Conservation (phyloP, 805 yeast genomes). For the Kuraishia piskuri region DNA sequence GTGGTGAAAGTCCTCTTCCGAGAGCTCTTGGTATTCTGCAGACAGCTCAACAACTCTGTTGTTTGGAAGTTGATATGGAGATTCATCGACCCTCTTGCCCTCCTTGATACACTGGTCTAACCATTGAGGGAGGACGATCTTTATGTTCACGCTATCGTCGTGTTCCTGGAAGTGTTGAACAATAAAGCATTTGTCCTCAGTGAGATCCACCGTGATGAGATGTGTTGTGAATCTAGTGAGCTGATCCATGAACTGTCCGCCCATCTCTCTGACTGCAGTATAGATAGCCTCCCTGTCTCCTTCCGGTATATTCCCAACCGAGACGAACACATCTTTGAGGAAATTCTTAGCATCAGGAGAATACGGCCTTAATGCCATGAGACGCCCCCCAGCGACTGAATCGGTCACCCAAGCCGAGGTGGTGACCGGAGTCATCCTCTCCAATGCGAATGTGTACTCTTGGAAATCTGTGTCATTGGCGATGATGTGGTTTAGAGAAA, state of each 20-base stretch:
- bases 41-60: not conserved
- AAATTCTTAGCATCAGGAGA: slow-evolving; percentile 67
- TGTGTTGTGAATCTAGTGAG: slow-evolving; percentile 74
- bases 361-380: slow-evolving; percentile 46
- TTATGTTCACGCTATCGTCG: slow-evolving; percentile 32
- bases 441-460: slow-evolving; percentile 36
- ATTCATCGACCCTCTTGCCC: slow-evolving; percentile 41
- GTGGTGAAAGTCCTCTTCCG: slow-evolving; percentile 4
- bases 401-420: slow-evolving; percentile 52
- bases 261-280: slow-evolving; percentile 63
- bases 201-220: slow-evolving; percentile 46
- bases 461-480: slow-evolving; percentile 43
- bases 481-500: slow-evolving; percentile 36
- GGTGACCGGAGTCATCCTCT: slow-evolving; percentile 58
- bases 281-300: slow-evolving; percentile 61
- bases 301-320: slow-evolving; percentile 47
- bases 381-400: slow-evolving; percentile 29
- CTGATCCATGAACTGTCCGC: slow-evolving; percentile 62
- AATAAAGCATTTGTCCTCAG: slow-evolving; percentile 49
- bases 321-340: slow-evolving; percentile 52
- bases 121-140: slow-evolving; percentile 75
- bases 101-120: slow-evolving; percentile 57
- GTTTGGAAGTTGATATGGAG: slow-evolving; percentile 40
- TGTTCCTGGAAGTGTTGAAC: slow-evolving; percentile 32
- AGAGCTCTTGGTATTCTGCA: not conserved